Base-by-base conservation (phyloP, 140 eudicot species). In the Flaveria floridana region DNA sequence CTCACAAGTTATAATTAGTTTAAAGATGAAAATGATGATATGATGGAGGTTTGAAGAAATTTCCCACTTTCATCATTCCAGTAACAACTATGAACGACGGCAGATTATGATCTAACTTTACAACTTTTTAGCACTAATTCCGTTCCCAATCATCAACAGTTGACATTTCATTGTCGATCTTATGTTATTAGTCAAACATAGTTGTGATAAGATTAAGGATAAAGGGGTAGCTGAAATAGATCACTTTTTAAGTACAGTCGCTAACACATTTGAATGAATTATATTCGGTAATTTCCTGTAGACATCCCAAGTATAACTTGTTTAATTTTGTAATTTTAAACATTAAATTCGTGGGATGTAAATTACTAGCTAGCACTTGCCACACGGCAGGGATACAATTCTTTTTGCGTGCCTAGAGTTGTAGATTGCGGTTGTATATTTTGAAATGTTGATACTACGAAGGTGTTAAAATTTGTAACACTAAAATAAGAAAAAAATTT, bases 21-120 rank as follows among this genome's bases (percentile, higher is more conserved):
- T 11, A 18, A 51, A n/a, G 37, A 30, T 70, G 71, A 70, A 1
- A 69, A 71, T 61, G 28, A 63, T 20, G 69, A 46, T 44, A 26
- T 76, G 55, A 47, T 66, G 23, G 23, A 19, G 18, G 44, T 70
- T 72, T 70, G 77, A 78, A 37, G 21, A 48, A 62, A 26, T 44
- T 72, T 55, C 52, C 21, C 1, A 34, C 67, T 50, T 28, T 78
- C 73, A 78, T 78, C 67, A 78, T 71, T 78, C 26, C 10, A 3
- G 67, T 37, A 78, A 51, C 82, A 71, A 50, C 82, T 61, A 62
- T 13, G 44, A 63, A 50, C 51, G 72, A 52, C 82, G 82, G 82
- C 77, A 78, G 71, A 65, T 61, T 6, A 47, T 55, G 3, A 77
- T 44, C 26, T 34, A 47, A 70, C 25, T 61, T 70, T 70, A 26